These are phyloP conservation scores for Helotiales sp. DNA, from an alignment of 2,329 filamentous ascomycete species.

Conservation along the genomic window DNA sequence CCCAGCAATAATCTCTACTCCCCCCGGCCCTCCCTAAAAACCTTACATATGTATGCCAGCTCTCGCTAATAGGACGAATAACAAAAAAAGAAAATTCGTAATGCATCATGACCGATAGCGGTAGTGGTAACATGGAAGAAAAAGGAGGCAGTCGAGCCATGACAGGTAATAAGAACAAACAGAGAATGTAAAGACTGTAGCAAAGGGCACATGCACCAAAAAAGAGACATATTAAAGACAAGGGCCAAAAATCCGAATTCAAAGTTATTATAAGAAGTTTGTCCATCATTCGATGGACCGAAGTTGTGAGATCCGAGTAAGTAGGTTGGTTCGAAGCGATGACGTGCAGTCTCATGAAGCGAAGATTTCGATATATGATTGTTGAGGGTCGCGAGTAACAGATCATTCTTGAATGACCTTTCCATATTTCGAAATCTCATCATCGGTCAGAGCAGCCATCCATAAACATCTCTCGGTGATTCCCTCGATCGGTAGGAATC, in stretches of 20 bases:
- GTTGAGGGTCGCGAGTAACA: background rate
- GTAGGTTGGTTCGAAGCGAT: conserved; percentile 3
- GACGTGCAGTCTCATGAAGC: background rate
- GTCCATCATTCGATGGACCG: conserved; percentile 11
- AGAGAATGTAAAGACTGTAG: conserved; percentile 27
- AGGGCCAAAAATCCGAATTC: conserved; percentile 17
- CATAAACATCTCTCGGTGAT: conserved; percentile 83
- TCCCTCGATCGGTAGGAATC: conserved; percentile 75
- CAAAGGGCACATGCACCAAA: conserved; percentile 17
- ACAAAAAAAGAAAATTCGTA: conserved; percentile 26
- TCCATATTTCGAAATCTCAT: conserved; percentile 65
- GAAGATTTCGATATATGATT: conserved; percentile 12
- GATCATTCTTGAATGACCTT: conserved; percentile 41
- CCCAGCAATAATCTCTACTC: conserved; percentile 16
- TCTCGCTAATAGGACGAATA: conserved; percentile 7
- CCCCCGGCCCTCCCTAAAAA: background rate
- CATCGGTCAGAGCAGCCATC: conserved; percentile 77
- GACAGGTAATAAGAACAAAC: conserved; percentile 9
- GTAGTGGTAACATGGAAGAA: background rate
- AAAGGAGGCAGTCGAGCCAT: conserved; percentile 20
- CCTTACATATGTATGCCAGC: conserved; percentile 7
- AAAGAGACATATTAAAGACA: conserved; percentile 22
- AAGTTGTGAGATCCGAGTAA: conserved; percentile 8
- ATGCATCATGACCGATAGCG: conserved; percentile 16
- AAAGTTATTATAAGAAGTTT: conserved; percentile 25